Evolutionary conservation across 2,329 filamentous ascomycete genomes (phyloP).

Genomic region (Graphiopsis chlorocephala): DNA sequence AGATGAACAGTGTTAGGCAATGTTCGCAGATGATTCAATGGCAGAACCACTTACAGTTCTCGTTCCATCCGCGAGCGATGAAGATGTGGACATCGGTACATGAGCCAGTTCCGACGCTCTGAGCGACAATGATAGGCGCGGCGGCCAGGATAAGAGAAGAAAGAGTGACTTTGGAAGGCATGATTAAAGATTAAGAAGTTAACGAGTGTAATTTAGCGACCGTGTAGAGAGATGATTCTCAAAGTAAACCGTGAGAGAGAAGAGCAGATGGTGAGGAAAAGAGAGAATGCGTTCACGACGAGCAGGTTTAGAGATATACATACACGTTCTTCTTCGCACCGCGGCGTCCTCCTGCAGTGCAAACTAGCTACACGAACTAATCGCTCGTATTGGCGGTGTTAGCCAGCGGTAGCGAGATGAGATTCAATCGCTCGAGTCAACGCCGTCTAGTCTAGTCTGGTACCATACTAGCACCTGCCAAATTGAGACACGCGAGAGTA

Average conservation of each 20-base stretch:
- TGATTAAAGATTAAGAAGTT: conserved; percentile 1
- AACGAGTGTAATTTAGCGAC: conserved; percentile 8
- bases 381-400: background rate
- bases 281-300: background rate
- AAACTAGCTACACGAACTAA: background rate
- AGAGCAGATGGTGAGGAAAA: background rate
- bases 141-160: conserved; percentile 19
- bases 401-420: conserved; percentile 1
- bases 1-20: background rate
- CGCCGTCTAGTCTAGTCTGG: too few species aligned
- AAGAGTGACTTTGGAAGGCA: conserved; percentile 11
- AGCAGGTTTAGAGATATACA: background rate
- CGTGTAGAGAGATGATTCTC: background rate
- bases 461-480: background rate
- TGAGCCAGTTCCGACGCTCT: conserved; percentile 19
- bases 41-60: conserved; percentile 6
- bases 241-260: background rate
- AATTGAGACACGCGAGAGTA: background rate
- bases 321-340: background rate
- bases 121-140: conserved; percentile 13
- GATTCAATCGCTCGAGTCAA: background rate
- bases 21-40: background rate
- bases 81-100: conserved; percentile 27
- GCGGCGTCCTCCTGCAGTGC: background rate
- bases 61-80: conserved; percentile 26